Percentiles rank a stretch among this genome's conserved stretches.
phyloP scores from a whole-genome alignment of 1,284 basidiomycete species.

The Moesziomyces antarcticus region DNA sequence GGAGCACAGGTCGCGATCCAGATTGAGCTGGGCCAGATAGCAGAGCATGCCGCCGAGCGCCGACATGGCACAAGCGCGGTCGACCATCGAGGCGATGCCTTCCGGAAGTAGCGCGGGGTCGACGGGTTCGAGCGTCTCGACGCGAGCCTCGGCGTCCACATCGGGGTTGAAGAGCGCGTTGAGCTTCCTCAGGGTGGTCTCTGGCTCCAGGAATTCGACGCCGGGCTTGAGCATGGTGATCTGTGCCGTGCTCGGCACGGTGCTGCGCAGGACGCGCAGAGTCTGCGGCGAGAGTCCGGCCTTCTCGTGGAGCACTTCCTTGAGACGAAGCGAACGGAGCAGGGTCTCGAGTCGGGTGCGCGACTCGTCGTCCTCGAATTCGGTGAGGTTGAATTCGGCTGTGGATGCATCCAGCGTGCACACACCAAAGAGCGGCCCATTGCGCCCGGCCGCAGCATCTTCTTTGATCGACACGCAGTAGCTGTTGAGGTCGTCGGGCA shows the following conservation, averaged over 20 bases:
- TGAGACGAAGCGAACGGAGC: constrained; percentile 89
- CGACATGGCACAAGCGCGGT: constrained; percentile 52
- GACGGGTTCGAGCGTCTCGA: constrained; percentile 44
- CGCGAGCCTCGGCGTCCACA: constrained; percentile 26
- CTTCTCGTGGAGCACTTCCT: constrained; percentile 92
- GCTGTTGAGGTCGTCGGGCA: constrained; percentile 92
- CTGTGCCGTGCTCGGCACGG: constrained; percentile 54
- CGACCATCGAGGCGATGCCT: constrained; percentile 55
- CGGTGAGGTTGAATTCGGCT: constrained; percentile 90
- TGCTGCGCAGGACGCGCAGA: constrained; percentile 59
- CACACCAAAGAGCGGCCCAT: constrained; percentile 77
- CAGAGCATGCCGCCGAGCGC: constrained; percentile 64
- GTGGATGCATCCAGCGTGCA: constrained; percentile 96
- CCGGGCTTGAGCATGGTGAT: constrained; percentile 63
- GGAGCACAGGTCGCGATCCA: constrained; percentile 63
- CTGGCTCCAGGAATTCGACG: constrained; percentile 59
- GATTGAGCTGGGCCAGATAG: constrained; percentile 64
- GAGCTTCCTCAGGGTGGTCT: constrained; percentile 53
- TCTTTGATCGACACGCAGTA: constrained; percentile 92
- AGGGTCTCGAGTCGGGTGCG: constrained; percentile 93
- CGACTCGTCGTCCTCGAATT: constrained; percentile 91
- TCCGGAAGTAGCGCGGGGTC: constrained; percentile 50
- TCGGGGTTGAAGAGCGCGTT: constrained; percentile 54
- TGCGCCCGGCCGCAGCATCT: constrained; percentile 18
- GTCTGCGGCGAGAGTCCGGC: constrained; percentile 70